Percentiles rank a stretch among this genome's conserved stretches.
Evolutionary conservation across 2,329 filamentous ascomycete species (phyloP).

Genomic region (Cordyceps farinosa): DNA sequence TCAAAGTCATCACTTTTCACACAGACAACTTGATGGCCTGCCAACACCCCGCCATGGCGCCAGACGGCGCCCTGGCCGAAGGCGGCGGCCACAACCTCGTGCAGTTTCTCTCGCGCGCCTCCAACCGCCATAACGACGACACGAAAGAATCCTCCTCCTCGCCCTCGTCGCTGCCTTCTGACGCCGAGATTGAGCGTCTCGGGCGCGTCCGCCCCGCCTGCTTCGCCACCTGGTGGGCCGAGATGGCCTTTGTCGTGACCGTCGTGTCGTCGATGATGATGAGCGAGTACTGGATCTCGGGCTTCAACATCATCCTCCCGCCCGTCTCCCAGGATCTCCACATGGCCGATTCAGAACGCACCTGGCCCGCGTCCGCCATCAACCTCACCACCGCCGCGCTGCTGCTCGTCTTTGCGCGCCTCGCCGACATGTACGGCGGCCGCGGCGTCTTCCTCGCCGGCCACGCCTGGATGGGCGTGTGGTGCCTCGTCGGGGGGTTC

Average conservation of each 20-base stretch:
- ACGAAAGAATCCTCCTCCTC: too few species aligned
- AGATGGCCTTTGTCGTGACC: conserved; percentile 60
- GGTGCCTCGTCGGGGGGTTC: conserved; percentile 69
- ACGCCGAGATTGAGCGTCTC: conserved; percentile 52
- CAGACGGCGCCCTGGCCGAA: neutral
- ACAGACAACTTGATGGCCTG: neutral
- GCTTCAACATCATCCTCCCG: conserved; percentile 71
- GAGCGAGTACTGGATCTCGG: conserved; percentile 72
- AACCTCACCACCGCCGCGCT: conserved; percentile 55
- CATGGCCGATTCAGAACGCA: conserved; percentile 59
- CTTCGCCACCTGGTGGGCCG: conserved; percentile 52
- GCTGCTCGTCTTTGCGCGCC: conserved; percentile 60
- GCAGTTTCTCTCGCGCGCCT: conserved; percentile 3
- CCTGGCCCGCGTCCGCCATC: conserved; percentile 62
- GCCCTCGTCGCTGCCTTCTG: neutral
- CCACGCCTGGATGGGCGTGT: conserved; percentile 62
- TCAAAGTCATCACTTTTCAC: too few species aligned
- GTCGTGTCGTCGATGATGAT: conserved; percentile 62
- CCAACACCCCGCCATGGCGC: conserved; percentile 16
- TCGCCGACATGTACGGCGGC: conserved; percentile 61
- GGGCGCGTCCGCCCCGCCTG: conserved; percentile 58
- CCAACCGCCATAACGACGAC: neutral
- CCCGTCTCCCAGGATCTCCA: conserved; percentile 57
- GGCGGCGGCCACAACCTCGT: neutral
- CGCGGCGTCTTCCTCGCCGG: conserved; percentile 58